phyloP scores from a whole-genome alignment of 2,329 filamentous ascomycete species.

The Didymellaceae sp. region DNA sequence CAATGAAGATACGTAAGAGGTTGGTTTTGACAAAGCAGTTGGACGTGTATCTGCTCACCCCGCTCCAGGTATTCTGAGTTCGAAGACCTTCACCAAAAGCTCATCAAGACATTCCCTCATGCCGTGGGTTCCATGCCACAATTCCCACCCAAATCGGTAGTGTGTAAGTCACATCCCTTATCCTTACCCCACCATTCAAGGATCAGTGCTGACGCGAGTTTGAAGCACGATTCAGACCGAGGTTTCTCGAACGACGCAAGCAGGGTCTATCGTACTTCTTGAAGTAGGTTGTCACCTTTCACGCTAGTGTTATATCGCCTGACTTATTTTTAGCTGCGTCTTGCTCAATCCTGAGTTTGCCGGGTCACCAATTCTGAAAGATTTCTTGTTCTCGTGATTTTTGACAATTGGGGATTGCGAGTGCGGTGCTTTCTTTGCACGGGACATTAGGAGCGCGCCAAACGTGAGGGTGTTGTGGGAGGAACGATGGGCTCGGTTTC shows the following conservation, averaged over 20 bases:
- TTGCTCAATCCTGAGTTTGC: constrained; percentile 93
- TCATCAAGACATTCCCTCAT: constrained; percentile 81
- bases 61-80: constrained; percentile 85
- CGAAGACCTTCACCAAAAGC: constrained; percentile 75
- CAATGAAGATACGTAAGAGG: constrained; percentile 67
- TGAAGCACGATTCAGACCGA: constrained; percentile 72
- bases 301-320: constrained; percentile 35
- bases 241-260: constrained; percentile 84
- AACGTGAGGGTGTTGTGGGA: too few species aligned
- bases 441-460: not conserved
- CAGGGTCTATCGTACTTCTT: constrained; percentile 89
- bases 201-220: constrained; percentile 25
- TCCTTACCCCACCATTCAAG: constrained; percentile 24
- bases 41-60: constrained; percentile 26
- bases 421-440: not conserved
- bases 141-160: constrained; percentile 87
- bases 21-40: constrained; percentile 32
- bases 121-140: constrained; percentile 86
- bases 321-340: constrained; percentile 70
- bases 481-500: too few species aligned
- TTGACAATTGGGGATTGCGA: not conserved
- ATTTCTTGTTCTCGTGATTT: constrained; percentile 74
- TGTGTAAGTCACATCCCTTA: constrained; percentile 64
- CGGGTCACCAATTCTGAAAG: constrained; percentile 86
- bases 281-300: constrained; percentile 64